phyloP scores from a whole-genome alignment of 176 grass and related monocot genomes.

The Musa schizocarpa region DNA sequence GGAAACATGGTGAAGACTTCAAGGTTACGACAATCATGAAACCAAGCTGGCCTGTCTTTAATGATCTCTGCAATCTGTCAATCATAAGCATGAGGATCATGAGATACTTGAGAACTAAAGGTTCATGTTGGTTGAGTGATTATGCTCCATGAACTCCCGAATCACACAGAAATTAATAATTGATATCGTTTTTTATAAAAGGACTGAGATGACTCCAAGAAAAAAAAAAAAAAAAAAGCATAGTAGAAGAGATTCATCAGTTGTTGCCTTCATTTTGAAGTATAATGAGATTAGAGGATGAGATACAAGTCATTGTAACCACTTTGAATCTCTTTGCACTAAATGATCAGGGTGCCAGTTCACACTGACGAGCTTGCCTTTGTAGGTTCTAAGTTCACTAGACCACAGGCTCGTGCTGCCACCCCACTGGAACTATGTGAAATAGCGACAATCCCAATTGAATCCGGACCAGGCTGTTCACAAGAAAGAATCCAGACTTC shows the following conservation, averaged over 20 bases:
- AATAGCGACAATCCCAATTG: constrained; percentile 91
- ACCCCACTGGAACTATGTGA: constrained; percentile 89
- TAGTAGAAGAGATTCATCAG: neutral
- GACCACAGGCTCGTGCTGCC: constrained; percentile 94
- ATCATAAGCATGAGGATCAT: constrained; percentile 11
- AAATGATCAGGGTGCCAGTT: neutral
- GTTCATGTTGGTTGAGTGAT: neutral
- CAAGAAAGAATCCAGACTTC: constrained; percentile 2
- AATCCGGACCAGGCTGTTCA: constrained; percentile 99
- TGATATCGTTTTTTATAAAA: neutral
- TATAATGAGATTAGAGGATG: neutral
- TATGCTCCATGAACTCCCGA: neutral
- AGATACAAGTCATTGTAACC: neutral
- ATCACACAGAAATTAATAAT: neutral
- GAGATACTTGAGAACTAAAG: constrained; percentile 12
- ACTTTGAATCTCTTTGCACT: neutral
- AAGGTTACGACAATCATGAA: constrained; percentile 86
- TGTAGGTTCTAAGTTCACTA: constrained; percentile 91
- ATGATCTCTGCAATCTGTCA: constrained; percentile 73
- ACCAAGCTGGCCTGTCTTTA: constrained; percentile 90
- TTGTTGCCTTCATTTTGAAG: neutral
- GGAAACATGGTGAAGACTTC: constrained; percentile 83
- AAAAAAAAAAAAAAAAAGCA: neutral
- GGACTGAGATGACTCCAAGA: neutral
- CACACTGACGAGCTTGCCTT: constrained; percentile 36